Evolutionary conservation across 352 stramenopile species (phyloP), one percentile per base, ranked within the genome.

Genomic region (Phytophthora ohioensis): DNA sequence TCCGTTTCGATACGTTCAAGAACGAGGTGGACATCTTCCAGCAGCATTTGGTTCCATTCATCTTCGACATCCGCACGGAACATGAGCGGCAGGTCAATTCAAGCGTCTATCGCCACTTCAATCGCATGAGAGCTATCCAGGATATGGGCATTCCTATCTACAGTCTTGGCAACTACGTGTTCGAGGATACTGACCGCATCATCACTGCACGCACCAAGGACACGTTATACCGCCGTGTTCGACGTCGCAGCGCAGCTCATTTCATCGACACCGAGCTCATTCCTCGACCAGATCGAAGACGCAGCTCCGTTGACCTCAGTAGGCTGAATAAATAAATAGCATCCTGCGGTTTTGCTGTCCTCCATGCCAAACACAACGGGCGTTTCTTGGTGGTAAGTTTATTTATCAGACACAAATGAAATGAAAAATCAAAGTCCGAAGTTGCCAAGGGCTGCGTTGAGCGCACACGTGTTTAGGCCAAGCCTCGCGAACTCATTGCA

Each of bases 1-100:
- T 93, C 34, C 84, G 79, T 10, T 91, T 88, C 55, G 75, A 88
- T 45, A 87, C 82, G 3, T 70, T 93, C 35, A 89, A 91, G 69
- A 91, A 92, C 68, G 85, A 95, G 43, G 75, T 93, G 45, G 84
- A 92, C 45, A 89, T 91, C 57, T 91, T 93, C 69, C 87, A 95
- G 66, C 84, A 94, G 63, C 80, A 82, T 61, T 58, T 93, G 13
- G 79, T 89, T 46, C 83, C 81, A 5, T 93, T 91, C 36, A 71
- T 91, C 52, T 90, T 89, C 49, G 73, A 83, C 52, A 91, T 89
- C 52, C 73, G 65, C 5, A 76, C 82, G 1, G 49, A 76, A 17
- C 85, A 59, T 39, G 85, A 93, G 48, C 78, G 83, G 36, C 68
- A 85, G 43, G 76, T 90, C 43, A 74, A 83, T 62, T 91, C 85